Conservation (phyloP, 495 filamentous ascomycete species). For the Talaromyces thailandensis region DNA sequence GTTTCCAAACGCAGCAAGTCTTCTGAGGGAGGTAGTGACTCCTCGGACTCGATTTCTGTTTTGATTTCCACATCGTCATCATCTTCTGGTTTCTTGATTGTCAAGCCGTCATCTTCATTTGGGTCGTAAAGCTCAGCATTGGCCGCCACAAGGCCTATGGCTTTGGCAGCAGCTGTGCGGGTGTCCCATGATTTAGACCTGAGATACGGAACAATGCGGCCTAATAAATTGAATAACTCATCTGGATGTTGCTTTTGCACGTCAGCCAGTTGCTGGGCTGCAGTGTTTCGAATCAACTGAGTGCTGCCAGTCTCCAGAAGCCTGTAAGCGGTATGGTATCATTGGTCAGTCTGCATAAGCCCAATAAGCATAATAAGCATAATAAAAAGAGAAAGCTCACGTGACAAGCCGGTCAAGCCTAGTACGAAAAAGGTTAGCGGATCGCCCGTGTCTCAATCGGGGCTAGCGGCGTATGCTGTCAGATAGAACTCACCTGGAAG, state of each 20-base stretch:
- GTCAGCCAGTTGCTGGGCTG: conserved; percentile 91
- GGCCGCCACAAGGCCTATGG: conserved; percentile 83
- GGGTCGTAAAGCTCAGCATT: conserved; percentile 85
- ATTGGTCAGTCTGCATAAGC: conserved; percentile 24
- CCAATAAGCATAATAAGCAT: neutral
- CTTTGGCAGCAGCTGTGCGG: conserved; percentile 79
- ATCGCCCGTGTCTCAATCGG: conserved; percentile 17
- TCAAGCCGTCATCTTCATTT: conserved; percentile 54
- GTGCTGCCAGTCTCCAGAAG: conserved; percentile 95
- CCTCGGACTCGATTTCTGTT: conserved; percentile 28
- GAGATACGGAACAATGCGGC: conserved; percentile 88
- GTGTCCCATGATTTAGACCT: conserved; percentile 94
- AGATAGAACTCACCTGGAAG: conserved; percentile 39
- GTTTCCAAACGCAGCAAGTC: conserved; percentile 60
- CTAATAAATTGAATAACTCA: conserved; percentile 93
- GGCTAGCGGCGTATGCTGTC: conserved; percentile 3
- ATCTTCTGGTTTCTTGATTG: conserved; percentile 44
- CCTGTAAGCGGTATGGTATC: conserved; percentile 32
- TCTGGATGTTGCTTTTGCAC: conserved; percentile 97
- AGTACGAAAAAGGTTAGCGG: conserved; percentile 25
- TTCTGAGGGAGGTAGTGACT: conserved; percentile 25
- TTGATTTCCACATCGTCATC: conserved; percentile 42
- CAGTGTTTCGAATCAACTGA: conserved; percentile 86
- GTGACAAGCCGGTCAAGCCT: conserved; percentile 91
- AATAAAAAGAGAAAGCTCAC: conserved; percentile 45